Conservation (phyloP, 805 yeast genomes). For the Lachancea fermentati region DNA sequence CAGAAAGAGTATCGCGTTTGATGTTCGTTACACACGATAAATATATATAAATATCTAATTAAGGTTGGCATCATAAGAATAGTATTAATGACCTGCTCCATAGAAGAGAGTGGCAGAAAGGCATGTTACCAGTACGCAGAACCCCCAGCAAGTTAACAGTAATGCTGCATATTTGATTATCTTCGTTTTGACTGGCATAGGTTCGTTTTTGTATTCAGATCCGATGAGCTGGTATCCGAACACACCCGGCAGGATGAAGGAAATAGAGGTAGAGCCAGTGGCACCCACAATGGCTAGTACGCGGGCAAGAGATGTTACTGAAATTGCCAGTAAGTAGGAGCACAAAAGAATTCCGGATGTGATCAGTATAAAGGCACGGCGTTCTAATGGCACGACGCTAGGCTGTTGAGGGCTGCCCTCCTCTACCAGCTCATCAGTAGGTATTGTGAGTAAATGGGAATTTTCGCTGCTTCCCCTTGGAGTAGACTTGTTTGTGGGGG, state of each 20-base stretch:
- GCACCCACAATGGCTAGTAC: slow-evolving; percentile 74
- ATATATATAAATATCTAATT: too few relatives aligned
- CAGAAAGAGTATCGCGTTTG: not conserved
- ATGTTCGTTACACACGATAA: not conserved
- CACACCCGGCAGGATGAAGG: slow-evolving; percentile 72
- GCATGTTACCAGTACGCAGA: slow-evolving; percentile 46
- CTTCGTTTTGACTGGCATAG: slow-evolving; percentile 25
- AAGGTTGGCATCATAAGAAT: not conserved
- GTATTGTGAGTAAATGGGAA: slow-evolving; percentile 7
- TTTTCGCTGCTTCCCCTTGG: slow-evolving; percentile 5
- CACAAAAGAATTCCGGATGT: slow-evolving; percentile 42
- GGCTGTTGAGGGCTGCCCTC: slow-evolving; percentile 24
- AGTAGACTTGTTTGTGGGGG: slow-evolving; percentile 5
- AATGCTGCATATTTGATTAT: slow-evolving; percentile 36
- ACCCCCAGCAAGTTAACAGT: slow-evolving; percentile 43
- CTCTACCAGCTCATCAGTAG: slow-evolving; percentile 28
- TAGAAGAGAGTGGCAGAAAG: slow-evolving; percentile 34
- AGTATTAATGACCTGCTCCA: slow-evolving; percentile 23
- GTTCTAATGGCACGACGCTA: slow-evolving; percentile 19
- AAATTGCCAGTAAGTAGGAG: slow-evolving; percentile 52
- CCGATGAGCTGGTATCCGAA: slow-evolving; percentile 48
- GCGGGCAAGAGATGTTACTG: slow-evolving; percentile 58
- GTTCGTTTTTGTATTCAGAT: slow-evolving; percentile 16
- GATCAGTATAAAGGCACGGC: slow-evolving; percentile 41
- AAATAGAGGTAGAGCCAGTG: slow-evolving; percentile 75